Evolutionary conservation across 1,284 basidiomycete species (phyloP).

Genomic region (Pseudozyma tsukubaensis): DNA sequence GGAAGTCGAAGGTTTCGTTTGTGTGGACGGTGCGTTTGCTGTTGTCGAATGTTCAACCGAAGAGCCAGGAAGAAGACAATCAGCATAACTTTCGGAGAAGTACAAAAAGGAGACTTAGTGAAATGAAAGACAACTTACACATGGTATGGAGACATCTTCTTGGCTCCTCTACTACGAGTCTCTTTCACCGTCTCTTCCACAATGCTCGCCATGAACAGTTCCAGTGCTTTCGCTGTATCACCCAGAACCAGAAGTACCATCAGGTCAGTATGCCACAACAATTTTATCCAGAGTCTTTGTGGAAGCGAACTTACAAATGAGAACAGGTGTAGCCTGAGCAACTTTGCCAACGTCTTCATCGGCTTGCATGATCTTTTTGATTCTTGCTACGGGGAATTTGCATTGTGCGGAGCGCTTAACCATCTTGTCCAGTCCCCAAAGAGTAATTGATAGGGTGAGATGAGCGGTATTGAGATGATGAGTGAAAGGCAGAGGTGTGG

Average conservation of each 20-base stretch:
- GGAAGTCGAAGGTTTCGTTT: conserved; percentile 91
- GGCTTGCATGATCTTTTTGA: conserved; percentile 99
- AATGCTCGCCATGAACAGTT: conserved; percentile 89
- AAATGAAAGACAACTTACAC: conserved; percentile 75
- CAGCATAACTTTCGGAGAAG: no score
- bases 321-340: conserved; percentile 93
- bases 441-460: background rate
- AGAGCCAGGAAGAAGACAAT: background rate
- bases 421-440: conserved; percentile 48
- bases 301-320: conserved; percentile 92
- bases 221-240: conserved; percentile 87
- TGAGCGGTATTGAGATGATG: background rate
- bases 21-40: conserved; percentile 94
- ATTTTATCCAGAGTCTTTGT: background rate
- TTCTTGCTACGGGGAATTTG: conserved; percentile 76
- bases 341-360: conserved; percentile 99
- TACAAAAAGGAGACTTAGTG: no score
- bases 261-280: no score
- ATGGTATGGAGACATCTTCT: conserved; percentile 93
- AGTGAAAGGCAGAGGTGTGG: background rate
- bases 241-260: no score
- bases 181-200: conserved; percentile 87
- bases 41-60: conserved; percentile 9
- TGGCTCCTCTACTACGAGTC: conserved; percentile 81
- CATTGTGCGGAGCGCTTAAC: conserved; percentile 60